A percentile compares a stretch with the other conserved stretches of the same genome.
Evolutionary conservation across 345 rosid species (phyloP).

Genomic region (Dipteronia sinensis): DNA sequence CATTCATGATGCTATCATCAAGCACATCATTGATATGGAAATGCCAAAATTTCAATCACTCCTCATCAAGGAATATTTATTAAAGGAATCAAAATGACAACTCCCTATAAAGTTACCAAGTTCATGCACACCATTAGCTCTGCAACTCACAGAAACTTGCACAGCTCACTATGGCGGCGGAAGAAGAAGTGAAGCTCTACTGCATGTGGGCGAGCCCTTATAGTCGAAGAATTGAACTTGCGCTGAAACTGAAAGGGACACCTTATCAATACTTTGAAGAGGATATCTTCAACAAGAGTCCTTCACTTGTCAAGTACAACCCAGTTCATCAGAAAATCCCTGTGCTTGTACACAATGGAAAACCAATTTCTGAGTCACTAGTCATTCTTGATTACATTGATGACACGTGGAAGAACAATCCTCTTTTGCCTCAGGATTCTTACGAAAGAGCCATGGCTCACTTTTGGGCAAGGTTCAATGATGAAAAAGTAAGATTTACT

Average conservation of each 20-base stretch:
- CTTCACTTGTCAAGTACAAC: conserved; percentile 39
- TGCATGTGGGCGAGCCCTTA: conserved; percentile 43
- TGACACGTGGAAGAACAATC: conserved; percentile 41
- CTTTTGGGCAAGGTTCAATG: conserved; percentile 43
- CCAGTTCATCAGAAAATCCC: conserved; percentile 45
- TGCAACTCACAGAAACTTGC: not conserved
- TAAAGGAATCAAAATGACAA: too few species aligned
- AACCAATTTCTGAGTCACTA: conserved; percentile 35
- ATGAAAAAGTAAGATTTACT: conserved; percentile 25
- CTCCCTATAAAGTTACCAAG: not conserved
- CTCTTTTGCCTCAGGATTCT: conserved; percentile 45
- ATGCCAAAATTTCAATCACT: too few species aligned
- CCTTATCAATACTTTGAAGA: conserved; percentile 41
- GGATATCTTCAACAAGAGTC: conserved; percentile 40
- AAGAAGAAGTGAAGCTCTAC: conserved; percentile 34
- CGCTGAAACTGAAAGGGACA: conserved; percentile 42
- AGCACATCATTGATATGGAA: too few species aligned
- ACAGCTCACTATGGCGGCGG: not conserved
- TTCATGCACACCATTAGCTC: too few species aligned
- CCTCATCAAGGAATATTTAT: too few species aligned
- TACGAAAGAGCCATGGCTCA: conserved; percentile 41
- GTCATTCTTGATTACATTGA: conserved; percentile 48
- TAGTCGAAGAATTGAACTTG: conserved; percentile 39
- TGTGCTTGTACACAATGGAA: conserved; percentile 45
- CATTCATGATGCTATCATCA: too few species aligned